Evolutionary conservation across 225 moss, liverwort and hornwort genomes (phyloP), one percentile per base, ranked within the genome.

Genomic region (Pleurozium schreberi): DNA sequence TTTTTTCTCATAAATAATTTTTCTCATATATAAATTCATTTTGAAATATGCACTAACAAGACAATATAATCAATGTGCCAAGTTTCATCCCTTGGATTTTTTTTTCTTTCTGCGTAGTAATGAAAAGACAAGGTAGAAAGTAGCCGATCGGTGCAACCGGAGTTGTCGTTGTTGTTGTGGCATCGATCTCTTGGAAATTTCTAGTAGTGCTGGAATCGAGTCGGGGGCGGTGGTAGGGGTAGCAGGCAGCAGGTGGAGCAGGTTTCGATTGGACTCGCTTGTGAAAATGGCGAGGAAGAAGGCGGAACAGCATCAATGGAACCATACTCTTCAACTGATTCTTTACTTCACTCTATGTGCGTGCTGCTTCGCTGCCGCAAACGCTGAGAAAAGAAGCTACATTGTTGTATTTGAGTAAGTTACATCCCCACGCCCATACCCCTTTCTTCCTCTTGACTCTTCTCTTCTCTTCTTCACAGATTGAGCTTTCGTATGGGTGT

Each of bases 351-450:
- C 86, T 75, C 30, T 93, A 14, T 83, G 66, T 28, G 89, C 83
- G 55, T 83, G 43, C 42, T 85, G 82, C 47, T 81, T 89, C 69
- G 40, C 26, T 75, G 34, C 67, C 30, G 75, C 86, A 28, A 86
- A 64, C 84, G 91, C 73, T 25, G 19, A 49, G 31, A 31, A 10
- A 60, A 38, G 11, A 6, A 45, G 61, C 20, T 91, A 90, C 86
- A 93, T 89, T 57, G 81, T 93, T 55, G 83, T 73, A 25, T 89
- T 91, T 10, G 47, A 88, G 93, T 93, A 80, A 90, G 91, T 93
- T 45, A 0, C 57, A 63, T 77, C 79, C 57, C 58, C 40, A 40
- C 64, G 45, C 31, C 82, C 64, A 14, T 26, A 62, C 5, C 36
- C 5, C 2, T 53, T 19, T 55, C 74, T 62, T 42, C 42, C 12